These are phyloP conservation scores for Tricholoma hemisulphureum DNA, from an alignment of 768 basidiomycete genomes.

Conservation along the genomic window DNA sequence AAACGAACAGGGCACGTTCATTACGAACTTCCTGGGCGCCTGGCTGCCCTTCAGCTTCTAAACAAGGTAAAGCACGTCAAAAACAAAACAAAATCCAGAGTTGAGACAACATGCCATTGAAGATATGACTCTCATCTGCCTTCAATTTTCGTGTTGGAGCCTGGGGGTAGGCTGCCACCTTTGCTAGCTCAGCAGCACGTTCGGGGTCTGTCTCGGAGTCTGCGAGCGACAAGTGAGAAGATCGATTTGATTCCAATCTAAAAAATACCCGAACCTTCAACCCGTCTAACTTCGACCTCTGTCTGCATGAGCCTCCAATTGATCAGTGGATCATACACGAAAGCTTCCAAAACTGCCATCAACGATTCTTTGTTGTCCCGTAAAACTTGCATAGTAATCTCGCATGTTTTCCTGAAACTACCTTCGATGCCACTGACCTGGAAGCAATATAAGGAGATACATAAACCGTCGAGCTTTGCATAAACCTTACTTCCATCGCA, in stretches of 20 bases:
- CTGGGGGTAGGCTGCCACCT: slow-evolving; percentile 72
- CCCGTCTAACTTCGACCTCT: slow-evolving; percentile 68
- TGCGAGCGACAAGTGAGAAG: slow-evolving; percentile 17
- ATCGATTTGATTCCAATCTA: slow-evolving; percentile 1
- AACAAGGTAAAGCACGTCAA: background rate
- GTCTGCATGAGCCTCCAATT: slow-evolving; percentile 93
- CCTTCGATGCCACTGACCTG: slow-evolving; percentile 98
- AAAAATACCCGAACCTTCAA: slow-evolving; percentile 52
- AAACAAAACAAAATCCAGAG: background rate
- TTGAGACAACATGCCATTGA: slow-evolving; percentile 61
- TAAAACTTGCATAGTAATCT: slow-evolving; percentile 95
- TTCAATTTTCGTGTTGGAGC: slow-evolving; percentile 79
- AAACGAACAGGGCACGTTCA: slow-evolving; percentile 85
- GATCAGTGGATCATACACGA: slow-evolving; percentile 97
- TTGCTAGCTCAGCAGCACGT: slow-evolving; percentile 60
- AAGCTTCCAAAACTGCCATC: slow-evolving; percentile 98
- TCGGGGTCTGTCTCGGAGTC: slow-evolving; percentile 49
- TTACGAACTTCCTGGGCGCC: slow-evolving; percentile 87
- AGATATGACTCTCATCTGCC: slow-evolving; percentile 92
- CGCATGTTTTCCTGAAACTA: slow-evolving; percentile 92
- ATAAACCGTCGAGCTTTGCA: background rate
- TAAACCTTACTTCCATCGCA: slow-evolving; percentile 89
- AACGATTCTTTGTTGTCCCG: slow-evolving; percentile 98
- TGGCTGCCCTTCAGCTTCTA: slow-evolving; percentile 48
- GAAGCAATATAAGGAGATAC: slow-evolving; percentile 12